Evolutionary conservation across 192 early-diverging fungal genomes (phyloP), one percentile per base, ranked within the genome.

Genomic region (Podila minutissima): DNA sequence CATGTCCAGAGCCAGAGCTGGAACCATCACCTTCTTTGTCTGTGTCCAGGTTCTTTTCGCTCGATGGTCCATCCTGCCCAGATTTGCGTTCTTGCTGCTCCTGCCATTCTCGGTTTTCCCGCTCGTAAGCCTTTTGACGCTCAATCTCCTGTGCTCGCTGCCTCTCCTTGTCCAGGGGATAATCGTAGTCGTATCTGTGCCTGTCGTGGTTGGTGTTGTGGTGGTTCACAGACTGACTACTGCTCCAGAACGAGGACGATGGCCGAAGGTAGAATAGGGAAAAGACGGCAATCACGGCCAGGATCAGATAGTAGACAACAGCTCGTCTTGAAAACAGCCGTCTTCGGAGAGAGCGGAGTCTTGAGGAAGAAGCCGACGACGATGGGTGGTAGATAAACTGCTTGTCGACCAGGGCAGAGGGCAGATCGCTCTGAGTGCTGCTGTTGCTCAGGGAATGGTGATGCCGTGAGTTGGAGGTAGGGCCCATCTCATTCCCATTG

Each of bases 341-440:
- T 61, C 62, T 68, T 37, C 67, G 66, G 5, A 81, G 13, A n/a
- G 77, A 81, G 33, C 77, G 70, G 60, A 73, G 35, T 33, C 77
- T 58, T 50, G 77, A 73, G 3, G 70, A 65, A n/a, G 68, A n/a
- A 19, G 71, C 64, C 1, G 71, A 57, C 17, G 67, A 66, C 8
- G 62, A 26, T 12, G 77, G 66, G 28, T 81, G 73, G 53, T 73
- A 81, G 57, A 81, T 62, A 26, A 73, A 72, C 57, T 81, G 77
- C 62, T 81, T 81, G 55, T 81, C 77, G 31, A 81, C 77, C 12
- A 81, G 66, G 10, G 77, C 77, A 12, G 77, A 81, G 19, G 77
- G 77, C 11, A 81, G 49, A 55, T 81, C 77, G 48, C 71, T 81
- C 37, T 68, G 66, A 24, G 61, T 72, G 53, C 71, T 72, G 35